A percentile compares a stretch with the other conserved stretches of the same genome.
Conservation (phyloP, 306 rosid genomes). For the Cucurbita argyrosperma region DNA sequence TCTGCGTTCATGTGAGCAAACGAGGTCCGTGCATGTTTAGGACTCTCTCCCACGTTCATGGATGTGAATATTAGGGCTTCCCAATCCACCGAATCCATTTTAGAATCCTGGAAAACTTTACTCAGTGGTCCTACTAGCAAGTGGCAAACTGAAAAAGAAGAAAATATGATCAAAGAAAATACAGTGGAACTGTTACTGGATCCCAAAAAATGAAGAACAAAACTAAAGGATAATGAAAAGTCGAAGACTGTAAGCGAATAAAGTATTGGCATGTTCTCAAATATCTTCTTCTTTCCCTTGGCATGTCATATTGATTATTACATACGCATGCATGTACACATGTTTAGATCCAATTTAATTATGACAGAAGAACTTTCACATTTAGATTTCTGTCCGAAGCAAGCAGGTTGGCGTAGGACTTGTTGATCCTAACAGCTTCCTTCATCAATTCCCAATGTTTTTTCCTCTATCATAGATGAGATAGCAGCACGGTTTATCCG, state of each 20-base stretch:
- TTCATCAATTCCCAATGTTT: background rate
- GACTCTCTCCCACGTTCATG: background rate
- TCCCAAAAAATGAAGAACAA: background rate
- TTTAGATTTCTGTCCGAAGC: background rate
- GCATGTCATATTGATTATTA: background rate
- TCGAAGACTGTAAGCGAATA: background rate
- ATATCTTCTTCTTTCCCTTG: background rate
- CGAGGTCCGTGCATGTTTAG: background rate
- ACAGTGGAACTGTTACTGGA: background rate
- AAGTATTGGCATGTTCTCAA: background rate
- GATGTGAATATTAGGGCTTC: background rate
- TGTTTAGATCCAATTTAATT: background rate
- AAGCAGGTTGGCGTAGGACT: background rate
- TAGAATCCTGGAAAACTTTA: background rate
- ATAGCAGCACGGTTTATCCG: background rate
- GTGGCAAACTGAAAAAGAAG: conserved; percentile 1
- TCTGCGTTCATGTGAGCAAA: background rate
- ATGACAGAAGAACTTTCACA: background rate
- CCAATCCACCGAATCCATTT: background rate
- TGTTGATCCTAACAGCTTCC: background rate
- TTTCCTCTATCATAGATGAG: background rate
- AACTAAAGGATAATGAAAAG: background rate
- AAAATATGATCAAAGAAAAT: background rate
- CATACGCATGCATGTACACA: background rate
- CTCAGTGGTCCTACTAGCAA: background rate